These are phyloP conservation scores for Thermothelomyces thermophilus DNA, from an alignment of 2,329 filamentous ascomycete species.

Conservation along the genomic window DNA sequence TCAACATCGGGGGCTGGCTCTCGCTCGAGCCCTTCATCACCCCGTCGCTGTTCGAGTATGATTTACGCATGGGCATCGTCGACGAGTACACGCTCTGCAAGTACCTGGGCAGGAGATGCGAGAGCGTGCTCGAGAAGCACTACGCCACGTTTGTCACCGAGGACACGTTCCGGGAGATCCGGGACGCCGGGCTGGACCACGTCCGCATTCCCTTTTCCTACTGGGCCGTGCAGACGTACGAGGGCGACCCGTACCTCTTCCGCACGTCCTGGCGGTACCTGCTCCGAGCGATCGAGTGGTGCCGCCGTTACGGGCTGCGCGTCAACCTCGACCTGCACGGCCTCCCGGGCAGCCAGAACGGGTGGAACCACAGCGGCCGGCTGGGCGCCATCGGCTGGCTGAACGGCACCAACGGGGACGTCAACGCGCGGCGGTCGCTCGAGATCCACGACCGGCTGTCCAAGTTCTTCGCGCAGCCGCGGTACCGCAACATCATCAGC, in stretches of 20 bases:
- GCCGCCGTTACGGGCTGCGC: slow-evolving; percentile 81
- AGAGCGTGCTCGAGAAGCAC: slow-evolving; percentile 72
- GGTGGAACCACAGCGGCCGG: slow-evolving; percentile 92
- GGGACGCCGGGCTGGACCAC: slow-evolving; percentile 84
- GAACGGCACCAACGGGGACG: slow-evolving; percentile 75
- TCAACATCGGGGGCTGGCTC: slow-evolving; percentile 92
- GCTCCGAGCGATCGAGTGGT: slow-evolving; percentile 86
- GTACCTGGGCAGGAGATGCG: slow-evolving; percentile 62
- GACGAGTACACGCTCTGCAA: slow-evolving; percentile 80
- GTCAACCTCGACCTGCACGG: slow-evolving; percentile 91
- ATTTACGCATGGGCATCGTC: slow-evolving; percentile 58
- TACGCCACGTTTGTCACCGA: slow-evolving; percentile 86
- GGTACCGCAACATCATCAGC: slow-evolving; percentile 84
- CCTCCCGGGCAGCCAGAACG: slow-evolving; percentile 90
- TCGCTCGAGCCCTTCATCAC: slow-evolving; percentile 93
- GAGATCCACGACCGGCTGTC: slow-evolving; percentile 83
- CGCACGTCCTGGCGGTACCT: slow-evolving; percentile 91
- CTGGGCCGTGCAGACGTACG: slow-evolving; percentile 85
- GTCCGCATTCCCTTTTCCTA: slow-evolving; percentile 95
- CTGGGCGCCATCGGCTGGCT: slow-evolving; percentile 80
- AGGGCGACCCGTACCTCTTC: slow-evolving; percentile 79
- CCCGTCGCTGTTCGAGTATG: slow-evolving; percentile 76
- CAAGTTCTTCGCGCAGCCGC: slow-evolving; percentile 85
- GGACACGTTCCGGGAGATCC: slow-evolving; percentile 76
- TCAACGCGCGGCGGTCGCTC: slow-evolving; percentile 74